Base-by-base conservation (phyloP, 768 basidiomycete genomes). In the Vararia minispora region DNA sequence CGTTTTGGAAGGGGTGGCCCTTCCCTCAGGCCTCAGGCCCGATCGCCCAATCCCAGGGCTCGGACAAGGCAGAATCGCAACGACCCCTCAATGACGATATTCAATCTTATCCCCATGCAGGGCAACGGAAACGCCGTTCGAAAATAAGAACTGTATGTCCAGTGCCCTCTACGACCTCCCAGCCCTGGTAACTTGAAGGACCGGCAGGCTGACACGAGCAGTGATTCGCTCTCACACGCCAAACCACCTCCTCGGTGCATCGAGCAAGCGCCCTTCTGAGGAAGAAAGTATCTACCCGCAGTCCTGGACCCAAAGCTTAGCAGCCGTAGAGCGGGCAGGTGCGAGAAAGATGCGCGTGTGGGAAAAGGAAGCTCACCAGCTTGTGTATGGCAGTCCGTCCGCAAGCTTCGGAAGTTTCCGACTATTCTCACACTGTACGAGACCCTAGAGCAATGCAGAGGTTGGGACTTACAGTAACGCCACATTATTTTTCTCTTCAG, bases 331-430 rank as follows among this genome's bases (percentile, higher is more conserved):
- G 42, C 45, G 52, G 49, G 50, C 44, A 52, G 41, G 47, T 43
- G 41, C 46, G 51, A 51, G 38, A 47, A 46, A 51, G 43, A 40
- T 88, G 85, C 53, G 82, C 77, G 16, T 81, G 79, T 39, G 36
- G 14, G n/a, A 33, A 9, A 32, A 17, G 12, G 5, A 13, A 2
- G 27, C 9, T n/a, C n/a, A n/a, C n/a, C n/a, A 3, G 11, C 31
- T 23, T 14, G 13, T 6, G 22, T 17, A 18, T 14, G 2, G 3
- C 13, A n/a, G 25, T 18, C 11, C 20, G 32, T n/a, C 20, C 2
- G 5, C 26, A 5, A 23, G 25, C 22, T 18, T 37, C 39, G 26
- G 44, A 24, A 13, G 9, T 37, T 45, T 33, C 38, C 45, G 44
- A 26, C 20, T 20, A 18, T 23, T 10, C 21, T 35, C n/a, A n/a